Evolutionary conservation across 2,329 filamentous ascomycete species (phyloP).

Genomic region (Neodidymelliopsis sp.): DNA sequence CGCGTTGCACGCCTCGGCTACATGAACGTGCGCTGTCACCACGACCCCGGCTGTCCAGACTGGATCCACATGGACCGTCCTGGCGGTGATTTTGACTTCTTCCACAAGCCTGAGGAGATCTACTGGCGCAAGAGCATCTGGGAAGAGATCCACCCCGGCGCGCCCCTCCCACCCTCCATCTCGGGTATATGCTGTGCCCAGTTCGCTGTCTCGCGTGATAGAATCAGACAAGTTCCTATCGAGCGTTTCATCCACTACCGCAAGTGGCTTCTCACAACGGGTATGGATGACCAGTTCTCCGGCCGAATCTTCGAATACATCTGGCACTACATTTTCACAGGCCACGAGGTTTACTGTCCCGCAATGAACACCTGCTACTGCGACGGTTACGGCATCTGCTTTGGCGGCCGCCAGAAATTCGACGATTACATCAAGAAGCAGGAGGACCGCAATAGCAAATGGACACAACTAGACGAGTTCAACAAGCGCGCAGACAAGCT

Average conservation of each 20-base stretch:
- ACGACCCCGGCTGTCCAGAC: slow-evolving; percentile 65
- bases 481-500: slow-evolving; percentile 48
- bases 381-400: slow-evolving; percentile 70
- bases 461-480: slow-evolving; percentile 51
- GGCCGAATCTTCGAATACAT: slow-evolving; percentile 52
- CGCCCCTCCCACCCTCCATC: slow-evolving; percentile 43
- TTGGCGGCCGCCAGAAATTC: slow-evolving; percentile 59
- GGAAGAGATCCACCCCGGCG: slow-evolving; percentile 54
- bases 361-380: slow-evolving; percentile 62
- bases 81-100: slow-evolving; percentile 50
- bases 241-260: slow-evolving; percentile 62
- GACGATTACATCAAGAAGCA: slow-evolving; percentile 59
- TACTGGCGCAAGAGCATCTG: slow-evolving; percentile 45
- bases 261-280: slow-evolving; percentile 58
- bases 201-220: slow-evolving; percentile 60
- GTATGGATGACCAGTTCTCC: slow-evolving; percentile 48
- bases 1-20: slow-evolving; percentile 63
- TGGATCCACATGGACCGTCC: slow-evolving; percentile 61
- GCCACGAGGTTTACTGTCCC: slow-evolving; percentile 49
- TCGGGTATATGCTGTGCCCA: slow-evolving; percentile 63
- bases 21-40: slow-evolving; percentile 67
- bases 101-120: slow-evolving; percentile 50
- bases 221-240: slow-evolving; percentile 57
- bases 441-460: slow-evolving; percentile 51
- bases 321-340: slow-evolving; percentile 52